Percentiles rank a stretch among this genome's conserved stretches.
These are phyloP conservation scores for Entomortierella chlamydospora DNA, from an alignment of 192 early-diverging fungal genomes.

Conservation along the genomic window DNA sequence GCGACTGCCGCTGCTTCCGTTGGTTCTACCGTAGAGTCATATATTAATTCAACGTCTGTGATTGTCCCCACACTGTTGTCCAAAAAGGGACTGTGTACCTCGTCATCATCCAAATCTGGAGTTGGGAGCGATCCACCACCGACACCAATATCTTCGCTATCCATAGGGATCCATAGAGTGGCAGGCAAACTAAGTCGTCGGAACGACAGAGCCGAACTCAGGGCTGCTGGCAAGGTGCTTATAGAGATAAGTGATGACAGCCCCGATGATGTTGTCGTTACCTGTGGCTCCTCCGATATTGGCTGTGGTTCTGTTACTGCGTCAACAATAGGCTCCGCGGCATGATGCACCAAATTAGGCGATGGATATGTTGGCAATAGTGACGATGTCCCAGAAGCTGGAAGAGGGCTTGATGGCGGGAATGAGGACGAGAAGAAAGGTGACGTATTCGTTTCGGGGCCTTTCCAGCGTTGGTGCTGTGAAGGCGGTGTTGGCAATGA, in stretches of 20 bases:
- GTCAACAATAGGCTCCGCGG: too few species aligned
- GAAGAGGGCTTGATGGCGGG: conserved; percentile 1
- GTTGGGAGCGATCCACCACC: conserved; percentile 29
- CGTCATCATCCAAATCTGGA: conserved; percentile 9
- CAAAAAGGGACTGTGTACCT: not conserved
- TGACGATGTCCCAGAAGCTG: not conserved
- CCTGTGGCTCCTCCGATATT: not conserved
- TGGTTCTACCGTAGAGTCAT: too few species aligned
- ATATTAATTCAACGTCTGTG: too few species aligned
- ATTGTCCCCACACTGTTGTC: not conserved
- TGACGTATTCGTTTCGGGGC: not conserved
- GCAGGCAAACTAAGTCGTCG: conserved; percentile 39
- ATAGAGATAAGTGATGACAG: conserved; percentile 37
- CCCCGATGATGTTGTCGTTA: conserved; percentile 9
- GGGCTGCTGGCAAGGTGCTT: conserved; percentile 22
- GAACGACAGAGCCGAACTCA: conserved; percentile 28
- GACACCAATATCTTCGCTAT: conserved; percentile 33
- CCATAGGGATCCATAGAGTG: conserved; percentile 24
- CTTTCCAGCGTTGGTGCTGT: not conserved
- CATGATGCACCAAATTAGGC: not conserved
- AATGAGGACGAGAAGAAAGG: conserved; percentile 1
- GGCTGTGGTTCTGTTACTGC: not conserved
- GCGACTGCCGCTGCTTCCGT: not conserved
- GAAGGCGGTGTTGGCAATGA: conserved; percentile 14
- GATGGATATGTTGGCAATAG: not conserved